Evolutionary conservation across 2,329 filamentous ascomycete genomes (phyloP).

Genomic region (Fusarium nanum): DNA sequence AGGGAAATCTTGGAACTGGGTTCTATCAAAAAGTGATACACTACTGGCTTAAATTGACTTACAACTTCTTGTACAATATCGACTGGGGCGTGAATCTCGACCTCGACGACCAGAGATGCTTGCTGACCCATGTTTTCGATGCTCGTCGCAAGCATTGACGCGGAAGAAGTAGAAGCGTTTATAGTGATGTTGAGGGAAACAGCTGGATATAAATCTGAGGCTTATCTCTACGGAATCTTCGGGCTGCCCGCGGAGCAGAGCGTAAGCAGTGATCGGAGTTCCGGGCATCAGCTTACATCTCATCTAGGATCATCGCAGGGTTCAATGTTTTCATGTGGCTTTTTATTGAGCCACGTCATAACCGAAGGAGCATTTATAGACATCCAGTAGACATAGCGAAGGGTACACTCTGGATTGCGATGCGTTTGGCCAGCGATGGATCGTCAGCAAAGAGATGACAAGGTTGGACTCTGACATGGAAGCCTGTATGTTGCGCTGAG

Average conservation of each 20-base stretch:
- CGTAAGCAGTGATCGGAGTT: neutral
- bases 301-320: neutral
- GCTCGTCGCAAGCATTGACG: neutral
- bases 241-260: neutral
- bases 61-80: conserved; percentile 11
- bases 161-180: neutral
- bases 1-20: conserved; percentile 4
- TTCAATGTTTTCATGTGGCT: neutral
- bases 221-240: neutral
- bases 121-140: conserved; percentile 3
- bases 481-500: neutral
- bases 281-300: neutral
- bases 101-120: conserved; percentile 5
- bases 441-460: no score
- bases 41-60: neutral
- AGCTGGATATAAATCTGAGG: no score
- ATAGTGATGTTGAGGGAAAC: neutral
- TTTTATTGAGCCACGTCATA: neutral
- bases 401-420: neutral
- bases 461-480: neutral
- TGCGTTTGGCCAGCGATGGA: neutral
- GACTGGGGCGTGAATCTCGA: conserved; percentile 16
- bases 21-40: neutral
- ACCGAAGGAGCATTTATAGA: neutral
- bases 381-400: neutral